Evolutionary conservation across 306 rosid genomes (phyloP), one percentile per base, ranked within the genome.

Genomic region (Cucurbita pepo): DNA sequence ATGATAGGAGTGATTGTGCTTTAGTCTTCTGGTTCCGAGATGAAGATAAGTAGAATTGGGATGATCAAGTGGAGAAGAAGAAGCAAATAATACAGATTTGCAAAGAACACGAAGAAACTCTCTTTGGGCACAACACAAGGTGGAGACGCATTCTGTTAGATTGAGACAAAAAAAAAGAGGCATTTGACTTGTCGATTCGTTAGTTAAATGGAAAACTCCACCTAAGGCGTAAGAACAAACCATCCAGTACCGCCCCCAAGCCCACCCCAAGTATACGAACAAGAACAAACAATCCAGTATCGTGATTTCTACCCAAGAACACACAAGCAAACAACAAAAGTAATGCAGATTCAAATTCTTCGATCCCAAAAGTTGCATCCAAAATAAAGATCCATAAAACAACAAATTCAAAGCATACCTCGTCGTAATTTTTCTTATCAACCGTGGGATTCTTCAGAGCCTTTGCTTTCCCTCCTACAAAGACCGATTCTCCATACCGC

Each of bases 381-480:
- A 52, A 52, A 52, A 15, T 16, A 16, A 52, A 52, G 18, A 22
- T 18, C 36, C 59, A 58, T 47, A 8, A 56, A 50, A 47, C 1
- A 3, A 80, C 50, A 21, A 50, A 14, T 4, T 16, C 36, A 50
- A 60, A 60, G 44, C 66, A 69, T 86, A 89, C 97, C 89, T 92
- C 96, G 66, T 92, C 91, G 75, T 90, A 90, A 0, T 87, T 96
- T 72, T 90, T 92, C 87, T 92, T 88, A 4, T 88, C 93, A 45
- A 84, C 78, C 90, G 90, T 90, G 70, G 97, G 96, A 41, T 87
- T 86, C 96, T 92, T 92, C 91, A 92, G 75, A 78, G 98, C 96
- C 91, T 92, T 92, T 6, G 98, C 98, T 69, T 92, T 92, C 77
- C 98, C 98, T 70, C 98, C 96, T 92, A 40, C 13, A 57, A 58